A percentile compares a stretch with the other conserved stretches of the same genome.
Evolutionary conservation across 768 basidiomycete genomes (phyloP).

Genomic region (Pleurotus sapidus): DNA sequence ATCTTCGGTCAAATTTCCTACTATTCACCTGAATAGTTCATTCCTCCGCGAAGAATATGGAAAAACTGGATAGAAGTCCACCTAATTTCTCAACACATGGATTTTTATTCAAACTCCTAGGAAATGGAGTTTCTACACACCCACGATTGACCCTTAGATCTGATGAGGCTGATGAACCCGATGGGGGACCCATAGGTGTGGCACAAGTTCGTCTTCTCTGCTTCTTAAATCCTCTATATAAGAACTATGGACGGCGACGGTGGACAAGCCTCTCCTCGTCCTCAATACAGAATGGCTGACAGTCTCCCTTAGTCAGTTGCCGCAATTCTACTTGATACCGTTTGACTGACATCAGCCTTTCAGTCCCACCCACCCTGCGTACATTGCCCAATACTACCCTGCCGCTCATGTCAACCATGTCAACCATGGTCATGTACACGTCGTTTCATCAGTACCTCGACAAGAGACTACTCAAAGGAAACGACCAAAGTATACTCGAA

Average conservation of each 20-base stretch:
- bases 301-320: slow-evolving; percentile 52
- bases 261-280: slow-evolving; percentile 36
- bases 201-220: slow-evolving; percentile 34
- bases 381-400: slow-evolving; percentile 41
- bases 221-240: slow-evolving; percentile 45
- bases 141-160: slow-evolving; percentile 65
- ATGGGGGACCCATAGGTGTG: slow-evolving; percentile 38
- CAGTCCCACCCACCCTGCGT: slow-evolving; percentile 35
- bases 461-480: slow-evolving; percentile 59
- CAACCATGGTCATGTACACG: slow-evolving; percentile 39
- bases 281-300: slow-evolving; percentile 45
- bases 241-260: slow-evolving; percentile 43
- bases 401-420: slow-evolving; percentile 37
- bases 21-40: slow-evolving; percentile 1
- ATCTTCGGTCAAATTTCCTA: neutral
- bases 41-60: slow-evolving; percentile 1
- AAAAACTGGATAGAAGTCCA: slow-evolving; percentile 2
- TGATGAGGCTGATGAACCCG: slow-evolving; percentile 60
- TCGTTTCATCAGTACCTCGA: slow-evolving; percentile 45
- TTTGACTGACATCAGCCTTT: slow-evolving; percentile 18
- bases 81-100: slow-evolving; percentile 8
- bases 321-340: slow-evolving; percentile 6
- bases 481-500: slow-evolving; percentile 90
- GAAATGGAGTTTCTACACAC: slow-evolving; percentile 43
- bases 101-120: slow-evolving; percentile 32